Base-by-base conservation (phyloP, 768 basidiomycete genomes). In the Tulasnella sp. region DNA sequence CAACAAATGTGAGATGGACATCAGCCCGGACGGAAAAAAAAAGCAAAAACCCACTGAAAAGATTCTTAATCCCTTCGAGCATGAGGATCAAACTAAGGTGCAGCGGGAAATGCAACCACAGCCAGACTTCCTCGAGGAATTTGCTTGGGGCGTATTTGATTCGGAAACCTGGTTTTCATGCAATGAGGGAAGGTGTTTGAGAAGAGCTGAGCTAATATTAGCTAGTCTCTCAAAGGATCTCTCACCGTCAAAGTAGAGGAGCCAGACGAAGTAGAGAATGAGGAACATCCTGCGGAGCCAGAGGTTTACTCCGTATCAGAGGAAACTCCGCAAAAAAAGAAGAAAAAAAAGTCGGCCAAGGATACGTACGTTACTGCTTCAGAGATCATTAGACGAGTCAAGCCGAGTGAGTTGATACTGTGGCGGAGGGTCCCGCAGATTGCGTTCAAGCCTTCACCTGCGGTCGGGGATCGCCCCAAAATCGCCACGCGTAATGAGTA, bases 241-340 rank as follows among this genome's bases (percentile, higher is more conserved):
- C 69, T 39, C 36, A 71, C 69, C 69, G 17, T 71, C 69, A 14
- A 71, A 71, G 36, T 71, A 71, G 7, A 71, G 29, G 0, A 71
- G 69, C 69, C 69, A 71, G 14, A 71, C 38, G 69, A 71, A 71
- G 37, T 71, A 71, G 37, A 71, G 69, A 38, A 71, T 71, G 69
- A 71, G 38, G 22, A 45, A 25, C 38, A 71, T 71, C 36, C 69
- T 39, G 36, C n/a, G n/a, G n/a, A n/a, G n/a, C n/a, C n/a, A n/a
- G n/a, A n/a, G n/a, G n/a, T n/a, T n/a, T n/a, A n/a, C n/a, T n/a
- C n/a, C n/a, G n/a, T n/a, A n/a, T n/a, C n/a, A n/a, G n/a, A n/a
- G n/a, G n/a, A n/a, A n/a, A n/a, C n/a, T n/a, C n/a, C n/a, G n/a
- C n/a, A n/a, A n/a, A n/a, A n/a, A n/a, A n/a, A n/a, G n/a, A n/a